Evolutionary conservation across 2,329 filamentous ascomycete genomes (phyloP), one percentile per base, ranked within the genome.

Genomic region (Neonectria hederae): DNA sequence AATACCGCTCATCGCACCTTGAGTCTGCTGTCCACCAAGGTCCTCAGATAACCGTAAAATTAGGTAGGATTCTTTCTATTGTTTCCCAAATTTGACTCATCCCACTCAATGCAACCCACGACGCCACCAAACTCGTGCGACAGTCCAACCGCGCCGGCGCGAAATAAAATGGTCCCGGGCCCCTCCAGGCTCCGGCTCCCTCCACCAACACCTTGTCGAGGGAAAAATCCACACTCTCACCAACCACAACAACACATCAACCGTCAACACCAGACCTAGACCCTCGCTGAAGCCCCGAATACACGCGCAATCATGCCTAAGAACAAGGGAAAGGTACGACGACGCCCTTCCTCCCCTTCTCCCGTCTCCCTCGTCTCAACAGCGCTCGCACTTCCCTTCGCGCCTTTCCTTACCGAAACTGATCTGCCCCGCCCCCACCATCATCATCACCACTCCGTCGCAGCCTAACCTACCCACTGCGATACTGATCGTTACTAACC

Each of bases 261-360:
- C 71, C n/a, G 70, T 63, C 69, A 63, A 65, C 66, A 55, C 67
- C 65, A 62, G 58, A 49, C 38, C 38, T 51, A 40, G 32, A 46
- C 58, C 48, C 42, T 48, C 62, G 42, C 51, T 54, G 38, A 28
- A 38, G 30, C 22, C 54, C 54, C 59, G 61, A 61, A 62, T 40
- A 59, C 51, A 60, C 45, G 56, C 48, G 68, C 64, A 77, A 90
- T 83, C 68, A 97, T 97, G 94, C 94, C 94, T 78, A 97, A 97
- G 93, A 97, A 97, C 83, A 97, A 97, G 90, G 94, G 94, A 94
- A 97, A 97, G 86, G 94, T 97, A 86, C 79, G 87, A 48, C 46
- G 19, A 14, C 61, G 42, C 17, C 17, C 51, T 28, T 62, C 56
- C 45, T 56, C 38, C 5, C 54, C 30, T 26, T 22, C 24, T 40